Evolutionary conservation across 805 yeast species (phyloP).

Genomic region (Candida silvicultrix): DNA sequence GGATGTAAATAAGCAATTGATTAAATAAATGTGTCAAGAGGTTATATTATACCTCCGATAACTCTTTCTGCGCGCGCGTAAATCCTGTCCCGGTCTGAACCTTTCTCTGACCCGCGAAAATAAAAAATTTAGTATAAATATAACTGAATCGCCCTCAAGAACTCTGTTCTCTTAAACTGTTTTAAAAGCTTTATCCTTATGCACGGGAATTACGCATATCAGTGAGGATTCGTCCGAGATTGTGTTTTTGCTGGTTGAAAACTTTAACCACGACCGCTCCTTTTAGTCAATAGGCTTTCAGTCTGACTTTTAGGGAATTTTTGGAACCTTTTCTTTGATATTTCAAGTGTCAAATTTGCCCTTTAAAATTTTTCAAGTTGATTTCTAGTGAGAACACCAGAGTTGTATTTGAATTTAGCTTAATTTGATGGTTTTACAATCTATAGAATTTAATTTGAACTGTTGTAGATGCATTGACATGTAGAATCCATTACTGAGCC

Average conservation of each 20-base stretch:
- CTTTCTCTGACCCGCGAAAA: not conserved
- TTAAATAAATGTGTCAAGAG: not conserved
- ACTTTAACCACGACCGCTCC: constrained; percentile 93
- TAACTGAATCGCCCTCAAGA: not conserved
- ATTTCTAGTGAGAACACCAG: not conserved
- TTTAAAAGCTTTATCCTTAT: constrained; percentile 72
- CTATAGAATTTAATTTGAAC: not conserved
- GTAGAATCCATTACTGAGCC: too few relatives aligned
- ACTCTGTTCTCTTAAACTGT: not conserved
- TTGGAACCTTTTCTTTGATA: constrained; percentile 42
- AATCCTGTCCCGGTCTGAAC: not conserved
- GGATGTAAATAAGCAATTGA: not conserved
- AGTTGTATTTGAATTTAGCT: not conserved
- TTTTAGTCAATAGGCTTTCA: constrained; percentile 37
- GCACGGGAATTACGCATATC: constrained; percentile 99
- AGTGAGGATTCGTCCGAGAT: constrained; percentile 99
- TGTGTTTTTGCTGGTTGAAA: constrained; percentile 99
- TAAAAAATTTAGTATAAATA: not conserved
- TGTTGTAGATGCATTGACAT: not conserved
- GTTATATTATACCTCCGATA: not conserved
- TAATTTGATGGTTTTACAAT: too few relatives aligned
- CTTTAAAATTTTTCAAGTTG: constrained; percentile 1
- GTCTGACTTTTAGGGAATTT: constrained; percentile 58
- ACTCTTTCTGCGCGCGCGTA: not conserved
- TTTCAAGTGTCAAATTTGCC: constrained; percentile 2